Evolutionary conservation across 2,329 filamentous ascomycete species (phyloP).

Genomic region (Pseudocercospora eumusae): DNA sequence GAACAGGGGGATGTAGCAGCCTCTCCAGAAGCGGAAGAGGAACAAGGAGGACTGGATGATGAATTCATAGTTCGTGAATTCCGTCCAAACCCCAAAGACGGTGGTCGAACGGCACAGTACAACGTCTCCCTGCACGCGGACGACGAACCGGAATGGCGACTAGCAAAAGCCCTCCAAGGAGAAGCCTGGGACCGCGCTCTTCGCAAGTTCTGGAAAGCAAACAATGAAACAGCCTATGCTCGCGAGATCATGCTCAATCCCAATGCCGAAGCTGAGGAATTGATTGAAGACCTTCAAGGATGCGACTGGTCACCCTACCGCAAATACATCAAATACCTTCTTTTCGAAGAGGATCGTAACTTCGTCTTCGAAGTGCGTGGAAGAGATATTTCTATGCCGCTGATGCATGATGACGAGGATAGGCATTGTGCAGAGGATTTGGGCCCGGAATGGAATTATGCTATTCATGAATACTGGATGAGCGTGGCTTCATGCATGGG

Average conservation of each 20-base stretch:
- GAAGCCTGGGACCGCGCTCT: background rate
- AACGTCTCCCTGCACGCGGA: background rate
- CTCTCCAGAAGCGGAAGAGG: background rate
- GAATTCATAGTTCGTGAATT: background rate
- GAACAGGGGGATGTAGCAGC: background rate
- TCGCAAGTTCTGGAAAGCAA: conserved; percentile 2
- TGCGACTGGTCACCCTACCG: conserved; percentile 6
- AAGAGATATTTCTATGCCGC: background rate
- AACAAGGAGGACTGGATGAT: background rate
- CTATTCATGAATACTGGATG: background rate
- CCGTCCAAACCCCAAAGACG: background rate
- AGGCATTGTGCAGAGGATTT: background rate
- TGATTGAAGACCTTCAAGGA: background rate
- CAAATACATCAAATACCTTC: background rate
- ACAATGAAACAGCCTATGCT: background rate
- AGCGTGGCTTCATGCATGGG: background rate
- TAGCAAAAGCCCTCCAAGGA: background rate
- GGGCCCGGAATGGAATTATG: background rate
- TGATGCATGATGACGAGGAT: background rate
- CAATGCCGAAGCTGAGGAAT: background rate
- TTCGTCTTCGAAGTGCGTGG: background rate
- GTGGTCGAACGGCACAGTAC: conserved; percentile 1
- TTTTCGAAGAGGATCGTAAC: background rate
- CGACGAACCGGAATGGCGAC: background rate
- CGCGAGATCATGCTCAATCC: background rate